phyloP scores from a whole-genome alignment of 1,284 basidiomycete genomes.

The Malassezia globosa region DNA sequence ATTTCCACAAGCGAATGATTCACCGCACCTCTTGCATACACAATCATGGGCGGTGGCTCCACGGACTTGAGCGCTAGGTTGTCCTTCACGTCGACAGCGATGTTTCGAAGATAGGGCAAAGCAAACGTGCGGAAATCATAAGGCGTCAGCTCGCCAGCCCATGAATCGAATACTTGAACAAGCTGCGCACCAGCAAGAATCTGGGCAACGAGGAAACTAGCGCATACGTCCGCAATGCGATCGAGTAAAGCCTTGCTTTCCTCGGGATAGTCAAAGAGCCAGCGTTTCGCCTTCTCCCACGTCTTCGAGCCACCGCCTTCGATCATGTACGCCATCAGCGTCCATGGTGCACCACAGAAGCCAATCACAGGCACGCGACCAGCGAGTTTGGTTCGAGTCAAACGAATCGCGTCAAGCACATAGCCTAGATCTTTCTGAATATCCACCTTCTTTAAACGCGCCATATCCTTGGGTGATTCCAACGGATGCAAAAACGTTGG shows the following conservation, averaged over 20 bases:
- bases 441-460: constrained; percentile 41
- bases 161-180: constrained; percentile 46
- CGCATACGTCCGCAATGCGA: constrained; percentile 40
- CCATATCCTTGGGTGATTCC: constrained; percentile 35
- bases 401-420: constrained; percentile 40
- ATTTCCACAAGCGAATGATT: constrained; percentile 43
- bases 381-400: constrained; percentile 38
- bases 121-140: constrained; percentile 41
- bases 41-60: constrained; percentile 38
- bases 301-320: constrained; percentile 44
- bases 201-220: constrained; percentile 43
- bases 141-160: constrained; percentile 47
- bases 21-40: constrained; percentile 42
- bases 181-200: constrained; percentile 42
- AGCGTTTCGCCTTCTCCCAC: constrained; percentile 45
- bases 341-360: constrained; percentile 46
- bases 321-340: constrained; percentile 47
- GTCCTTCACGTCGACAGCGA: constrained; percentile 38
- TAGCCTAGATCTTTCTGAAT: constrained; percentile 46
- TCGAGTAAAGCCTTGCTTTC: constrained; percentile 39
- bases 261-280: constrained; percentile 44
- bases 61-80: constrained; percentile 32
- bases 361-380: constrained; percentile 46
- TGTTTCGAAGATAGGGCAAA: constrained; percentile 40
- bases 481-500: constrained; percentile 43